Evolutionary conservation across 1,139 yeast species (phyloP).

Genomic region (Hemisphaericaspora xylofermentans): DNA sequence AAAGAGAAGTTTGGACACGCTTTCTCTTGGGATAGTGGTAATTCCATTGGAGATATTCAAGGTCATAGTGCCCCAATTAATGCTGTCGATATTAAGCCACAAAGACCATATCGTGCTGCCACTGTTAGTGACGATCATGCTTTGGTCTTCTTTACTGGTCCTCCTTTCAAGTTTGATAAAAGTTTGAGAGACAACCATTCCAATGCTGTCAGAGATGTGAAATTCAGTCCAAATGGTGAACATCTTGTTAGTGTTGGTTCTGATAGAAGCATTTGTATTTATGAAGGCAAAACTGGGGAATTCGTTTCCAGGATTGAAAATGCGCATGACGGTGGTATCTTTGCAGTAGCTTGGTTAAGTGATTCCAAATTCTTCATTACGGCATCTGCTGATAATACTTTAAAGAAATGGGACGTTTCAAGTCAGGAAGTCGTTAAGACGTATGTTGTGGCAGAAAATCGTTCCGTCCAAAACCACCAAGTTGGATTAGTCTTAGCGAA

Average conservation of each 20-base stretch:
- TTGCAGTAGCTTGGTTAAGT: conserved; percentile 69
- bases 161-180: conserved; percentile 84
- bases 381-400: conserved; percentile 77
- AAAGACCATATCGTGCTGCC: conserved; percentile 90
- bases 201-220: conserved; percentile 78
- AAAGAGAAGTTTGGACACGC: conserved; percentile 91
- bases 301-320: conserved; percentile 51
- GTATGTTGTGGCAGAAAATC: conserved; percentile 37
- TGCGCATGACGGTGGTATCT: conserved; percentile 78
- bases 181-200: conserved; percentile 74
- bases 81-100: conserved; percentile 83
- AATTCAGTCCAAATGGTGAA: conserved; percentile 77
- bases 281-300: conserved; percentile 89
- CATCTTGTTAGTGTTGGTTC: conserved; percentile 81
- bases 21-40: conserved; percentile 91
- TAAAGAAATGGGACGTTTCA: conserved; percentile 61
- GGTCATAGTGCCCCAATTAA: conserved; percentile 89
- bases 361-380: conserved; percentile 67
- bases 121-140: conserved; percentile 90
- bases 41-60: conserved; percentile 90
- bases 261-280: conserved; percentile 73
- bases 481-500: conserved; percentile 76
- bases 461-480: conserved; percentile 60
- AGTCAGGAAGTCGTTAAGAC: conserved; percentile 23
- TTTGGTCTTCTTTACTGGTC: conserved; percentile 83